phyloP scores from a whole-genome alignment of 1,284 basidiomycete species.

The Boletellus deceptivus region DNA sequence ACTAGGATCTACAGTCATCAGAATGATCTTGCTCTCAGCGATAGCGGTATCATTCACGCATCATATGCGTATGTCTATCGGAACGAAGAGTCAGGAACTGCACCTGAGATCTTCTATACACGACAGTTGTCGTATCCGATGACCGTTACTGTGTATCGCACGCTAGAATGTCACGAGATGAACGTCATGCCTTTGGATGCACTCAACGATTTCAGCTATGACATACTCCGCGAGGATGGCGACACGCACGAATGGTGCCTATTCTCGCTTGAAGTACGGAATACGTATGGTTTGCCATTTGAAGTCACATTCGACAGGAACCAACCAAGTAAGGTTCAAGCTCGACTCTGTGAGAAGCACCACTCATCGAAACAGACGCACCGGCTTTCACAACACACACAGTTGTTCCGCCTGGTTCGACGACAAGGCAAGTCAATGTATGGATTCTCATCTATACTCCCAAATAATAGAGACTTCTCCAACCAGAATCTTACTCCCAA shows the following conservation, averaged over 20 bases:
- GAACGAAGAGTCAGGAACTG: conserved; percentile 33
- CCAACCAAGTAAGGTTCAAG: conserved; percentile 51
- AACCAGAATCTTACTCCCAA: conserved; percentile 73
- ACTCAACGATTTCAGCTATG: conserved; percentile 32
- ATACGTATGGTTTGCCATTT: conserved; percentile 87
- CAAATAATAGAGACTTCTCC: conserved; percentile 5
- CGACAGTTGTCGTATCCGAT: conserved; percentile 83
- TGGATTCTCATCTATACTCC: conserved; percentile 2
- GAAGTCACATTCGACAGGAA: conserved; percentile 74
- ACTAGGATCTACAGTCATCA: not conserved
- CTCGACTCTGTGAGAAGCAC: not conserved
- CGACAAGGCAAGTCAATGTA: conserved; percentile 57
- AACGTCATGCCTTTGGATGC: conserved; percentile 65
- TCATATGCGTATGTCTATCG: conserved; percentile 78
- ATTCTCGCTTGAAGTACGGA: conserved; percentile 83
- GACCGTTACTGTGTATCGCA: conserved; percentile 89
- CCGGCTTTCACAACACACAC: conserved; percentile 48
- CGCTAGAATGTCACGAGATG: conserved; percentile 82
- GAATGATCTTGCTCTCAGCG: conserved; percentile 43
- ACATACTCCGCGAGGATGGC: conserved; percentile 38
- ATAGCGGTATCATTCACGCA: conserved; percentile 73
- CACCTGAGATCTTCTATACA: conserved; percentile 67
- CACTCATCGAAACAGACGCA: conserved; percentile 34
- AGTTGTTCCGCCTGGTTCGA: conserved; percentile 81
- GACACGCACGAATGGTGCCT: conserved; percentile 75